Percentiles rank a stretch among this genome's conserved stretches.
Evolutionary conservation across 345 rosid genomes (phyloP).

Genomic region (Syzygium grande): DNA sequence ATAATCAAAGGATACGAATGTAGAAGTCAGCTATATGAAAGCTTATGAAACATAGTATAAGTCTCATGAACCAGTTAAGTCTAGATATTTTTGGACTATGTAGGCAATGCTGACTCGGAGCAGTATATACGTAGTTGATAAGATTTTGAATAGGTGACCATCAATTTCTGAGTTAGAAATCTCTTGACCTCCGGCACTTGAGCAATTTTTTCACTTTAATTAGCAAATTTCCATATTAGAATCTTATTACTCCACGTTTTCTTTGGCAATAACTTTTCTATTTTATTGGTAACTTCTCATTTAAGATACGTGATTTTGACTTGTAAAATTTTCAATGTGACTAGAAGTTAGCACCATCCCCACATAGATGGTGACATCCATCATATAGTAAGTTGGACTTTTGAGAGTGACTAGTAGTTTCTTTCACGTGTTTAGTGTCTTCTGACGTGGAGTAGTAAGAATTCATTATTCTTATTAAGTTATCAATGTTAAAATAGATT

Average conservation of each 20-base stretch:
- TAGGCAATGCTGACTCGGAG: accelerated
- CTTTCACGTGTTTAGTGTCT: not conserved
- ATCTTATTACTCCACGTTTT: not conserved
- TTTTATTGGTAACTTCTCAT: not conserved
- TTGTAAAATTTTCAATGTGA: not conserved
- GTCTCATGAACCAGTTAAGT: not conserved
- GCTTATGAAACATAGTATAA: too few species aligned
- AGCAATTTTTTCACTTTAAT: not conserved
- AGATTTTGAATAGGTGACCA: not conserved
- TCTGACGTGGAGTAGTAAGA: not conserved
- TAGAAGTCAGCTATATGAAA: not conserved
- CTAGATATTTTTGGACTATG: not conserved
- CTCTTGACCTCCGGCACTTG: accelerated
- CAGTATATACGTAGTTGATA: not conserved
- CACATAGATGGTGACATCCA: accelerated
- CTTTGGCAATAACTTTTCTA: not conserved
- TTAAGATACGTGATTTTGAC: not conserved
- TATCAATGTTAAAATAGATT: not conserved
- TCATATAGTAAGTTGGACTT: not conserved
- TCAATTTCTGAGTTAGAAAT: not conserved
- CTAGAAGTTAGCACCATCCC: not conserved
- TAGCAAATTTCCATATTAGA: not conserved
- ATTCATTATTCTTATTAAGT: not conserved
- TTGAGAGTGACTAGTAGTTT: accelerated
- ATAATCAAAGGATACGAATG: too few species aligned